Conservation (phyloP, 2,329 filamentous ascomycete species). For the Ampelomyces quisqualis region DNA sequence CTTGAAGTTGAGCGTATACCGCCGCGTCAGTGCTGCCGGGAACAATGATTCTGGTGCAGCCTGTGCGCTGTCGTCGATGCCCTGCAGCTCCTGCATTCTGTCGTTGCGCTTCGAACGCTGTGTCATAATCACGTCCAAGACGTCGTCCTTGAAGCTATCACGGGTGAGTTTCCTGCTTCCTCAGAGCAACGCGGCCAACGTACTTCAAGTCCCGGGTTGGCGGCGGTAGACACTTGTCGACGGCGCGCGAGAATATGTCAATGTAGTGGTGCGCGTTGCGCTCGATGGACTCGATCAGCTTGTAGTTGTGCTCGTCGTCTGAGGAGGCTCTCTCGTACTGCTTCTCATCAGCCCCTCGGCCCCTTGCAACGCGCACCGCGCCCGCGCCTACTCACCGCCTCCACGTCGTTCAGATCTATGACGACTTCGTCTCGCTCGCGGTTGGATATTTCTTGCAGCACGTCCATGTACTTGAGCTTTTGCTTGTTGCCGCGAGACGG, state of each 20-base stretch:
- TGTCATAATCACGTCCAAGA: constrained; percentile 93
- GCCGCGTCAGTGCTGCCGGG: constrained; percentile 84
- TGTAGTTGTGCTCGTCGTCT: constrained; percentile 61
- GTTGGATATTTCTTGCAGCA: constrained; percentile 85
- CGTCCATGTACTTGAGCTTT: constrained; percentile 83
- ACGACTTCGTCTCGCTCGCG: constrained; percentile 73
- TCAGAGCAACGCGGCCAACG: constrained; percentile 28
- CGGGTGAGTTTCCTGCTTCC: constrained; percentile 22
- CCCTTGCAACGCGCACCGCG: too few species aligned
- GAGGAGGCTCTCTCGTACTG: constrained; percentile 72
- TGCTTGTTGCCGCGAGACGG: constrained; percentile 50
- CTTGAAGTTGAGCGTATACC: constrained; percentile 96
- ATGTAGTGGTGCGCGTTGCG: constrained; percentile 93
- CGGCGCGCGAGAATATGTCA: constrained; percentile 82
- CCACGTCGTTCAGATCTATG: constrained; percentile 87
- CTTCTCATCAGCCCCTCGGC: constrained; percentile 17
- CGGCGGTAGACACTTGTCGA: constrained; percentile 81
- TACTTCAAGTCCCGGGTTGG: constrained; percentile 76
- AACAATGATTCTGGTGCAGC: constrained; percentile 76
- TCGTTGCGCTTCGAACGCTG: constrained; percentile 86
- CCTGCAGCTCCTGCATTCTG: constrained; percentile 57
- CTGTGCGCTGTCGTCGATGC: constrained; percentile 53
- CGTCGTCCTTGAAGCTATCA: constrained; percentile 90
- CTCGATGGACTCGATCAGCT: constrained; percentile 81
- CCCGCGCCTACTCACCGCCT: constrained; percentile 59